Base-by-base conservation (phyloP, 805 yeast species). In the Kodamaea laetipori region DNA sequence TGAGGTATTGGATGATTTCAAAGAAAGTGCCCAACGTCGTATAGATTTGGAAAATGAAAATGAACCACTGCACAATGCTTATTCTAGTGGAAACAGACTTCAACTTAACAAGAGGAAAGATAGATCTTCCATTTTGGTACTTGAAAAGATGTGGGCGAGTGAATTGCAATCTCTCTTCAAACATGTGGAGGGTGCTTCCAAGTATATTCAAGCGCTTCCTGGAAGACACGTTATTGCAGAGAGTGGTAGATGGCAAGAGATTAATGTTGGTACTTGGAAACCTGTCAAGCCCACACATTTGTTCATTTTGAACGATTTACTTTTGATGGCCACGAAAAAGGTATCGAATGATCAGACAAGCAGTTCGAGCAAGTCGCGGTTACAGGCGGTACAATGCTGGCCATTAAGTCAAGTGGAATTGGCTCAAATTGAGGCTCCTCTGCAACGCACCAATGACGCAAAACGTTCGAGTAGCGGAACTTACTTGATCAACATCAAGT, bases 121-220 rank as follows among this genome's bases (percentile, higher is more conserved):
- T 58, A 70, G 95, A 33, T 80, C 83, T 47, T 81, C 90, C 43
- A 80, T 89, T 40, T 54, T 84, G 41, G 78, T 86, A 42, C 66
- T 90, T 40, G 92, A 87, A 59, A 82, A 82, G 54, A 78, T 86
- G 71, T 89, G 97, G 96, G 85, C 82, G 11, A 71, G 73, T 33
- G 89, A 86, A 56, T 68, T 90, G 56, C 78, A 77, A 43, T 74
- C 79, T 6, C 65, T 90, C 40, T 89, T 84, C 61, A 81, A 81
- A 52, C 88, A 85, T 49, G 95, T 90, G 11, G 96, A 90, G 50
- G 95, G 96, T n/a, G 90, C 95, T 1, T 90, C 86, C 53, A 86
- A 86, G 55, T 79, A 76, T 47, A 71, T 90, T 28, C 85, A 89
- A 15, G 80, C 86, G 1, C 61, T 78, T 6, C 88, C 90, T 0